phyloP scores from a whole-genome alignment of 1,284 basidiomycete species.

The Phylloboletellus chloephorus region DNA sequence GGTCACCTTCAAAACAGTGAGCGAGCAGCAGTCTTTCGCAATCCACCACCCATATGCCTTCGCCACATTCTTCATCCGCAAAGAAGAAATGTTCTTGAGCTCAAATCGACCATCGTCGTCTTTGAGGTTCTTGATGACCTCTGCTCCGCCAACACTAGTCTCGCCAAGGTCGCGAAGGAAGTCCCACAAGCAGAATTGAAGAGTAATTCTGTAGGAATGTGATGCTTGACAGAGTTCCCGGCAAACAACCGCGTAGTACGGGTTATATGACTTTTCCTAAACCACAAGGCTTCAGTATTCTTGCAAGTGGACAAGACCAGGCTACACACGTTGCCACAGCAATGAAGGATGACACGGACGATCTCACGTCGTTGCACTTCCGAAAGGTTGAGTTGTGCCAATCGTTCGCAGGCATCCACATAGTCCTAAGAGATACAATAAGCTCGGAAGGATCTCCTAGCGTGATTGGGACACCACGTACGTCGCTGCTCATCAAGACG shows the following conservation, averaged over 20 bases:
- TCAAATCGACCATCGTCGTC: conserved; percentile 46
- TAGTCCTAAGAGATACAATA: conserved; percentile 69
- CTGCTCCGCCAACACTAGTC: conserved; percentile 73
- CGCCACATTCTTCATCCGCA: conserved; percentile 61
- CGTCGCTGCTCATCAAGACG: conserved; percentile 90
- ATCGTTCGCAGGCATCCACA: conserved; percentile 84
- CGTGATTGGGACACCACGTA: conserved; percentile 35
- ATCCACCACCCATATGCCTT: conserved; percentile 82
- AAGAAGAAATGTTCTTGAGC: conserved; percentile 53
- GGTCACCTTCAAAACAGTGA: conserved; percentile 79
- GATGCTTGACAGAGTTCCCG: conserved; percentile 70
- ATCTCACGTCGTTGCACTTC: conserved; percentile 95
- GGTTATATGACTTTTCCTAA: conserved; percentile 90
- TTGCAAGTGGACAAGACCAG: conserved; percentile 2
- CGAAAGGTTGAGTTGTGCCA: conserved; percentile 78
- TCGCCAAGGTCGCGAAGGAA: conserved; percentile 91
- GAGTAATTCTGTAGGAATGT: conserved; percentile 83
- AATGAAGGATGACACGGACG: conserved; percentile 87
- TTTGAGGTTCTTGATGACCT: conserved; percentile 62
- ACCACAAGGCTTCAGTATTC: background rate
- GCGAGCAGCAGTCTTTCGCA: conserved; percentile 63
- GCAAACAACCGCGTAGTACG: conserved; percentile 88
- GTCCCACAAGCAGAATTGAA: conserved; percentile 98
- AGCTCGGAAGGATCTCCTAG: background rate
- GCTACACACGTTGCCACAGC: conserved; percentile 74